Evolutionary conservation across 2,329 filamentous ascomycete species (phyloP).

Genomic region (Arthrobotrys conoides): DNA sequence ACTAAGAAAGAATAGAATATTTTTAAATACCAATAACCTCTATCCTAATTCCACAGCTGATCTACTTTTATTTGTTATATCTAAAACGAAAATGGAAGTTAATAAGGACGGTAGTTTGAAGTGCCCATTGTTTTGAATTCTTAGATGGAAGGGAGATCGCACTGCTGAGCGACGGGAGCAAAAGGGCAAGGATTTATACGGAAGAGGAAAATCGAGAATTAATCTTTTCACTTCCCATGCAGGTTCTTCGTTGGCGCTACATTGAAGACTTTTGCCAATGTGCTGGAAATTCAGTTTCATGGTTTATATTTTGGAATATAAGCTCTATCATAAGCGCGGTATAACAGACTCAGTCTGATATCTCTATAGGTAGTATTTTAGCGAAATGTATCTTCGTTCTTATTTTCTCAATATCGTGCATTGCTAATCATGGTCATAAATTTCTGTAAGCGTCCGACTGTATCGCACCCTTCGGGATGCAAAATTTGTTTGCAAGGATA

Average conservation of each 20-base stretch:
- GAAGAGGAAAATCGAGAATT: background rate
- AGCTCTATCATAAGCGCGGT: too few relatives aligned
- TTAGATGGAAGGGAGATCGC: background rate
- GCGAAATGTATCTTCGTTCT: too few relatives aligned
- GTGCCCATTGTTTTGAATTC: background rate
- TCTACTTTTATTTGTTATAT: background rate
- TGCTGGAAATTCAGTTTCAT: background rate
- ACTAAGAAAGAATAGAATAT: background rate
- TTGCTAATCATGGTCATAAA: too few relatives aligned
- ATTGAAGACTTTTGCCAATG: background rate
- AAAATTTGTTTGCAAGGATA: too few relatives aligned
- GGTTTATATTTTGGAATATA: background rate
- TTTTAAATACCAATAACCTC: conserved; percentile 2
- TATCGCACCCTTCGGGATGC: too few relatives aligned
- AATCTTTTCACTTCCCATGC: background rate
- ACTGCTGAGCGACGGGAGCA: background rate
- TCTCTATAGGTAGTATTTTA: too few relatives aligned
- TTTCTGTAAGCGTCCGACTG: too few relatives aligned
- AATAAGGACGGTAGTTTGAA: background rate
- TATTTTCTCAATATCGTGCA: too few relatives aligned
- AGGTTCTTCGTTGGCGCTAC: background rate
- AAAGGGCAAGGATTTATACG: background rate
- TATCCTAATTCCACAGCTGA: background rate
- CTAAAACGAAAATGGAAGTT: background rate
- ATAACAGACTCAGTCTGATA: too few relatives aligned